Conservation (phyloP, 192 early-diverging fungal species). For the Backusella luteola region DNA sequence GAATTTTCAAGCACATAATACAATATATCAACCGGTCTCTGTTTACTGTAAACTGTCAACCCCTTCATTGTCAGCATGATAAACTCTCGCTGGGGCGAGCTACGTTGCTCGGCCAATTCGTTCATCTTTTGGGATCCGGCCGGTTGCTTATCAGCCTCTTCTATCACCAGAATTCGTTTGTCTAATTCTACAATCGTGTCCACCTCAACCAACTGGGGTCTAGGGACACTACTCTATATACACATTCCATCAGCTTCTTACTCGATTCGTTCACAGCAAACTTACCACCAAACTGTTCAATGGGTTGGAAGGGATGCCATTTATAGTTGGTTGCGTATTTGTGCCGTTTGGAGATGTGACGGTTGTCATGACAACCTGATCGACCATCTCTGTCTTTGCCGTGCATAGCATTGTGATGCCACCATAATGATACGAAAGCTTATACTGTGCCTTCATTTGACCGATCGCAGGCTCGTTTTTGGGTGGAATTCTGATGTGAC, state of each 20-base stretch:
- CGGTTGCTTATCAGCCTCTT: conserved; percentile 37
- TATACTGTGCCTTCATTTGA: not conserved
- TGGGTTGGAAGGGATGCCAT: not conserved
- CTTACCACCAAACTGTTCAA: not conserved
- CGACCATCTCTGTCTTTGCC: conserved; percentile 64
- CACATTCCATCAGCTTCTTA: not conserved
- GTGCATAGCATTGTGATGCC: conserved; percentile 70
- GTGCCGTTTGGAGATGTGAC: conserved; percentile 40
- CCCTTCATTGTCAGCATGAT: conserved; percentile 76
- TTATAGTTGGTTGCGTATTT: not conserved
- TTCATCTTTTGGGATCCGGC: conserved; percentile 39
- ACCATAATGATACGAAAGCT: conserved; percentile 47
- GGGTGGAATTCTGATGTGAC: conserved; percentile 73
- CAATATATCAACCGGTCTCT: conserved; percentile 77
- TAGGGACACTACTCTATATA: not conserved
- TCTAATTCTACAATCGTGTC: not conserved
- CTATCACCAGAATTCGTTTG: conserved; percentile 41
- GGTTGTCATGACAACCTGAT: conserved; percentile 62
- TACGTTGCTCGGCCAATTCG: conserved; percentile 64
- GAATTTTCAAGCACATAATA: conserved; percentile 56
- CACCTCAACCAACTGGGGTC: not conserved
- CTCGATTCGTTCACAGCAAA: not conserved
- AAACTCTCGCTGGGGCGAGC: conserved; percentile 59
- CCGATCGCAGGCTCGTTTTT: conserved; percentile 18
- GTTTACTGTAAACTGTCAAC: conserved; percentile 60